Conservation (phyloP, 2,329 filamentous ascomycete genomes). For the Dothistroma septosporum region DNA sequence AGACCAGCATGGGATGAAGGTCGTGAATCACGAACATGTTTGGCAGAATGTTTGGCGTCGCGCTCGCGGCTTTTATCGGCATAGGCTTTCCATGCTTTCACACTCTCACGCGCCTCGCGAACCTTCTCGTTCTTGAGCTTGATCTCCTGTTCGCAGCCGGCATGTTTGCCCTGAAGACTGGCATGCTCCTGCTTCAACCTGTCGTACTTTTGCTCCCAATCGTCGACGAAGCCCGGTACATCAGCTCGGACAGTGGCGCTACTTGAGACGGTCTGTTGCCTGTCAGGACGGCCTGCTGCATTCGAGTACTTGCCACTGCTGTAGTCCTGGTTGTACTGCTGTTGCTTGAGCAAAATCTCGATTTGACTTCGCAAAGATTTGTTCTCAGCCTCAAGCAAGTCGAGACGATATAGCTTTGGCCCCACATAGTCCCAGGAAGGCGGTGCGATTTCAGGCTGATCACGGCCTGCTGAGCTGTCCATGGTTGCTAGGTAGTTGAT, state of each 20-base stretch:
- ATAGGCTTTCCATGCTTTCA: conserved; percentile 32
- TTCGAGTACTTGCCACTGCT: background rate
- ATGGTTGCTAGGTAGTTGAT: background rate
- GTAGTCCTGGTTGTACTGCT: background rate
- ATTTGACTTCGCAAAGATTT: conserved; percentile 20
- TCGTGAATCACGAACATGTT: background rate
- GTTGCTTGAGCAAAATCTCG: background rate
- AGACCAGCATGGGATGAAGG: background rate
- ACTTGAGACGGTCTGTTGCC: background rate
- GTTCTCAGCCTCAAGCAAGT: conserved; percentile 24
- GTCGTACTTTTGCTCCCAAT: conserved; percentile 23
- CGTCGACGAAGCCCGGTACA: background rate
- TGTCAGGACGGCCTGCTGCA: background rate
- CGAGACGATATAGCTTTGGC: background rate
- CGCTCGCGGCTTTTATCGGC: background rate
- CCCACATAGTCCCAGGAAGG: background rate
- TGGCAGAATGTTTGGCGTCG: background rate
- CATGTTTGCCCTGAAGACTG: conserved; percentile 26
- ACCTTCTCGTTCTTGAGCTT: conserved; percentile 20
- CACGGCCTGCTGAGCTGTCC: background rate
- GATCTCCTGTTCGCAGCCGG: conserved; percentile 27
- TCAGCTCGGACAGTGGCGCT: background rate
- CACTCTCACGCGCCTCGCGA: conserved; percentile 38
- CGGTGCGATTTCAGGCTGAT: background rate
- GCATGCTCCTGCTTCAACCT: conserved; percentile 30